Base-by-base conservation (phyloP, 1,284 basidiomycete genomes). In the Athelia psychrophila region DNA sequence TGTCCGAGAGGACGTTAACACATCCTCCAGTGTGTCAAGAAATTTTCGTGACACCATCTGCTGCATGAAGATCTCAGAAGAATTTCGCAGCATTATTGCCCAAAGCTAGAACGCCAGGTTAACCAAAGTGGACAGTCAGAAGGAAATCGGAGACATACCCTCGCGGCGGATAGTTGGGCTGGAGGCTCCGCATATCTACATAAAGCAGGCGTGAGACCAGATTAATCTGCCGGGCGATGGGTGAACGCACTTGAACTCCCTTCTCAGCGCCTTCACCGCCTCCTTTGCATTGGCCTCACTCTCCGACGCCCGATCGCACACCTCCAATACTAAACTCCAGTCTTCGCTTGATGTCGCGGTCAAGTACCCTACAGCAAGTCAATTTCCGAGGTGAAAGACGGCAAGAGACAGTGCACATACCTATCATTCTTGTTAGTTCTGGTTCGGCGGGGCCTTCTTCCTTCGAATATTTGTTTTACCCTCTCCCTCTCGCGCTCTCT, bases 11-110 rank as follows among this genome's bases (percentile, higher is more conserved):
- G 78, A 80, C 3, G 69, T 73, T 2, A 91, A 67, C 15, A 86
- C 74, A 23, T 90, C 86, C 56, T 90, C 88, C 8, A 92, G 68
- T 0, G 77, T 83, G 44, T 90, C 86, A 8, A 88, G 67, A 59
- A 91, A 91, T 63, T 91, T 92, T 56, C 83, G 81, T n/a, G 83
- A 77, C 8, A 80, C 77, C 35, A 83, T 84, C 56, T 91, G 84
- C 18, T 76, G 68, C 23, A 88, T 77, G 59, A 91, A 90, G 6
- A 76, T 56, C 12, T 82, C 78, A 0, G 80, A 79, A 2, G 81
- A 84, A 58, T 91, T 90, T 30, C 83, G 81, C 18, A 91, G 74
- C 83, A 92, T 88, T 56, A 92, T 84, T 2, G 87, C 89, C 89
- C 88, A 91, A n/a, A 92, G 64, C 88, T 90, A 53, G 32, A 23